Base-by-base conservation (phyloP, 306 rosid genomes). In the Medicago arabica region DNA sequence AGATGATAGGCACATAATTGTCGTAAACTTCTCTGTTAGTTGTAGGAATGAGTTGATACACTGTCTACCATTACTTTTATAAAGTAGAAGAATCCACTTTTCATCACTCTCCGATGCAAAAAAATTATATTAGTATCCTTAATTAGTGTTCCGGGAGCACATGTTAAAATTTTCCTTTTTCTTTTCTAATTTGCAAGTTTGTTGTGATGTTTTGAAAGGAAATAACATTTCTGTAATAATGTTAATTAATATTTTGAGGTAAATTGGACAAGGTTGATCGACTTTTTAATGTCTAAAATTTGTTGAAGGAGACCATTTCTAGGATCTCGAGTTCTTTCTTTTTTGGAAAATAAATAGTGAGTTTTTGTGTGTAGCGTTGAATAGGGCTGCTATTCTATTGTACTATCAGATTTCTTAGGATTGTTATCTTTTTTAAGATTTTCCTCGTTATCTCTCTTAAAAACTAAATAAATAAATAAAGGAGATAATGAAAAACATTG, bases 11-110 rank as follows among this genome's bases (percentile, higher is more conserved):
- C 19, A 16, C 21, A 55, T 21, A 67, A 8, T 28, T 10, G 31
- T 46, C 3, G 1, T 28, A 40, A 2, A n/a, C 13, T 49, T 63
- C 68, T 53, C 3, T 3, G 53, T 46, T 46, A 38, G 16, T 9
- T 78, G 71, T 16, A 53, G 78, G 54, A 64, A 21, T 17, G 28
- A 1, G 31, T 57, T 57, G 38, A 57, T 21, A 21, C n/a, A 21
- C 25, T 53, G 10, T 57, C n/a, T 57, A 57, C 23, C 23, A 21
- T 1, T n/a, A n/a, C n/a, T n/a, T n/a, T n/a, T n/a, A n/a, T n/a
- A n/a, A n/a, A n/a, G n/a, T n/a, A n/a, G n/a, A n/a, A n/a, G n/a
- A n/a, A n/a, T n/a, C n/a, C n/a, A n/a, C n/a, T n/a, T n/a, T n/a
- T n/a, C n/a, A n/a, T n/a, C n/a, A n/a, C n/a, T n/a, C n/a, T n/a